Evolutionary conservation across 2,329 filamentous ascomycete species (phyloP), one percentile per base, ranked within the genome.

Genomic region (Colletotrichum musae): DNA sequence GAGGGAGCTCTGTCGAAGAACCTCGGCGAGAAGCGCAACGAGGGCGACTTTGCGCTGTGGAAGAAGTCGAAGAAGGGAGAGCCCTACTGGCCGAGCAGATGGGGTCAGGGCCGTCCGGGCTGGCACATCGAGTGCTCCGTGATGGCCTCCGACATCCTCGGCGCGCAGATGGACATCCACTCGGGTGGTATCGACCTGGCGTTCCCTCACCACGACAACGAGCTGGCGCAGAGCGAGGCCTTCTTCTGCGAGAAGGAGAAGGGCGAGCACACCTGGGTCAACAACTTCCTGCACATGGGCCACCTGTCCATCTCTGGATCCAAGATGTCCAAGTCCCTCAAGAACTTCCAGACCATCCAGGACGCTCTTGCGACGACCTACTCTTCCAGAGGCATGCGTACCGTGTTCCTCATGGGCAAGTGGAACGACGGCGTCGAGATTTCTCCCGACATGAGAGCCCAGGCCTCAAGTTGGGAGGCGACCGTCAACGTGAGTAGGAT

Each of bases 121-220:
- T 98, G 95, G 95, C 95, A 98, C 77, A 98, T 98, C 76, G 95
- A 98, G 83, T 98, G 95, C 89, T 95, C 92, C 1, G 94, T 94
- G 16, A 98, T 98, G 95, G 94, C 95, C 0, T 95, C 93, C 2
- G 93, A 95, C 72, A 88, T 94, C n/a, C 84, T 98, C 1, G 95
- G 95, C 5, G 86, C 90, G 32, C 88, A 91, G 70, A 94, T 98
- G 85, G 95, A 98, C 78, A 93, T 98, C 62, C 95, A 98, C 80
- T 97, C 94, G 24, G 95, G 95, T 32, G 95, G 95, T 67, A 92
- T 97, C 70, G 95, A 98, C 79, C 86, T 98, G 61, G 91, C 92
- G 0, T 97, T 97, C 80, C 94, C 95, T 0, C 95, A 97, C 79
- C 95, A 95, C 80, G 95, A 96, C 79, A 98, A 97, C 74, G 95